Evolutionary conservation across 2,329 filamentous ascomycete species (phyloP), one percentile per base, ranked within the genome.

Genomic region (Chalaropsis ovoidea): DNA sequence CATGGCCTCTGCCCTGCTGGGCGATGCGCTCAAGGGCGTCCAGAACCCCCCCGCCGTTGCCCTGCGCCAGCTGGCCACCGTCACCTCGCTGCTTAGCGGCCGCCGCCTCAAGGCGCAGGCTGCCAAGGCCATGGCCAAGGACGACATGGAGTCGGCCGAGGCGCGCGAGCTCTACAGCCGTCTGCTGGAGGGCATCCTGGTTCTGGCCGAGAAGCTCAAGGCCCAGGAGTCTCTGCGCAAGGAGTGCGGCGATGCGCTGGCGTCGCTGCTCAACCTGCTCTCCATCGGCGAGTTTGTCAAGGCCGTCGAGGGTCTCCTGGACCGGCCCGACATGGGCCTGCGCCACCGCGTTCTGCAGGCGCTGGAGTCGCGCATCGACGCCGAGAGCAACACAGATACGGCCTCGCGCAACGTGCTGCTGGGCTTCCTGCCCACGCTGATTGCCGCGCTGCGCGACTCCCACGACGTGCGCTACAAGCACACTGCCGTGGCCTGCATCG

Each of bases 211-310:
- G 70, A 80, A 79, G 10, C 77, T 88, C 68, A 85, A 84, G 74
- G 70, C 75, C 35, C 78, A 81, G 70, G 81, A 83, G 73, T 72
- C 74, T 45, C 75, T 87, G 10, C 81, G 86, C 71, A 77, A 72
- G 71, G 79, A 80, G 62, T 86, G 83, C 71, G 87, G 88, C 47
- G 84, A 88, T 66, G 83, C 90, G 0, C 80, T 97, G 61, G 85
- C 88, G 19, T 87, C 88, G 68, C 78, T 95, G n/a, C 81, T 99
- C 62, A 87, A 89, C 69, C 82, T 96, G 6, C 80, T 96, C 52
- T 93, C 92, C 0, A 91, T 93, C 2, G 81, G 85, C 63, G 90
- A 96, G 75, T 94, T 97, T 74, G 85, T 97, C 74, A 89, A 90
- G 73, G 89, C 91, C 10, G 87, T 95, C 49, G 89, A 95, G 72